Percentiles rank a stretch among this genome's conserved stretches.
Conservation (phyloP, 768 basidiomycete genomes). For the Trametes punicea region DNA sequence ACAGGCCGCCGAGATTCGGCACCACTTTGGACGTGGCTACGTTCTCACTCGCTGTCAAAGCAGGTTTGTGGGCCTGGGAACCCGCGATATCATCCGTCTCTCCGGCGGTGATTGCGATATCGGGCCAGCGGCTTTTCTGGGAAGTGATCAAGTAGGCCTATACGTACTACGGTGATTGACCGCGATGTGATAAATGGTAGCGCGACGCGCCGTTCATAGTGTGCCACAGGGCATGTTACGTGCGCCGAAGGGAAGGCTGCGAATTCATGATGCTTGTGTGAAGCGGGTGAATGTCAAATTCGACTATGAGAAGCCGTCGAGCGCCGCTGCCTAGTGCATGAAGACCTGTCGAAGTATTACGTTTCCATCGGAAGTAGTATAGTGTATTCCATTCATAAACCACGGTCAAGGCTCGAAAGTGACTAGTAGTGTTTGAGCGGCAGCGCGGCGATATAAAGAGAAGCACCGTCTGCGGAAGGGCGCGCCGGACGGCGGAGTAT, state of each 20-base stretch:
- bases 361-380: conserved; percentile 3
- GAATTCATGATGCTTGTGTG: background rate
- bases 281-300: background rate
- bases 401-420: background rate
- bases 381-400: background rate
- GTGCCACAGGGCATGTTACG: conserved; percentile 4
- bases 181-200: conserved; percentile 11
- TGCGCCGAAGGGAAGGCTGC: background rate
- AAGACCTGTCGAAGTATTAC: conserved; percentile 11
- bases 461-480: conserved; percentile 12
- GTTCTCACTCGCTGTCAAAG: conserved; percentile 10
- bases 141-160: background rate
- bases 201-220: conserved; percentile 1
- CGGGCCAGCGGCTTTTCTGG: background rate
- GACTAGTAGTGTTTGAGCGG: conserved; percentile 26
- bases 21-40: background rate
- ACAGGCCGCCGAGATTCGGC: background rate
- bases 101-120: conserved; percentile 12
- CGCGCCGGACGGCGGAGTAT: conserved; percentile 33
- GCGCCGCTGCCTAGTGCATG: conserved; percentile 6
- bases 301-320: conserved; percentile 1
- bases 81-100: background rate
- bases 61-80: conserved; percentile 8
- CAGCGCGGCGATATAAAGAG: conserved; percentile 58
- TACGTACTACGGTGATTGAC: conserved; percentile 2